A percentile compares a stretch with the other conserved stretches of the same genome.
phyloP scores from a whole-genome alignment of 2,329 filamentous ascomycete genomes.

The Aureobasidium uvarum region DNA sequence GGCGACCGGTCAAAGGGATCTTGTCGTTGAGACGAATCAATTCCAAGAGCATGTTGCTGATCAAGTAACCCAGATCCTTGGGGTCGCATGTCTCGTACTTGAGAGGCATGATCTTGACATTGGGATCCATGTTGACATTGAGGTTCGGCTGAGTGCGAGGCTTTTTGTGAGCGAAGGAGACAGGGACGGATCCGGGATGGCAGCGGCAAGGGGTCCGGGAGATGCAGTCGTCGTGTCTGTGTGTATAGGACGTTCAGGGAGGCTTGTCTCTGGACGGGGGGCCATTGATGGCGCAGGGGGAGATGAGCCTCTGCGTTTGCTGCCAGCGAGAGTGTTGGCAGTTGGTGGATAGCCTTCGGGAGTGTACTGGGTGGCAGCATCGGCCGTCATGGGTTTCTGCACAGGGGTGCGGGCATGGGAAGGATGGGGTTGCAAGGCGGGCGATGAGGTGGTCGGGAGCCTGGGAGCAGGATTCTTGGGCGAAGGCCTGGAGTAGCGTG shows the following conservation, averaged over 20 bases:
- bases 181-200: background rate
- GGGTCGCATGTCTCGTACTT: conserved; percentile 79
- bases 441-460: conserved; percentile 17
- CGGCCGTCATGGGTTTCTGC: conserved; percentile 36
- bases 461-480: conserved; percentile 12
- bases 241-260: conserved; percentile 3
- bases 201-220: background rate
- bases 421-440: background rate
- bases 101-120: conserved; percentile 61
- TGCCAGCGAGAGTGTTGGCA: conserved; percentile 29
- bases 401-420: conserved; percentile 25
- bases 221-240: background rate
- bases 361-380: conserved; percentile 57
- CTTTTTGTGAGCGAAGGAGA: conserved; percentile 21
- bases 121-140: conserved; percentile 41
- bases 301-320: conserved; percentile 36
- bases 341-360: conserved; percentile 50
- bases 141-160: conserved; percentile 38
- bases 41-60: conserved; percentile 94
- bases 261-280: conserved; percentile 29
- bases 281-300: conserved; percentile 34
- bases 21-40: conserved; percentile 90
- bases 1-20: conserved; percentile 77
- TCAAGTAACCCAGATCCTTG: conserved; percentile 84
- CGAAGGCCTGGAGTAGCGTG: conserved; percentile 13